These are phyloP conservation scores for Neofusicoccum cordaticola DNA, from an alignment of 2,329 filamentous ascomycete genomes.

Conservation along the genomic window DNA sequence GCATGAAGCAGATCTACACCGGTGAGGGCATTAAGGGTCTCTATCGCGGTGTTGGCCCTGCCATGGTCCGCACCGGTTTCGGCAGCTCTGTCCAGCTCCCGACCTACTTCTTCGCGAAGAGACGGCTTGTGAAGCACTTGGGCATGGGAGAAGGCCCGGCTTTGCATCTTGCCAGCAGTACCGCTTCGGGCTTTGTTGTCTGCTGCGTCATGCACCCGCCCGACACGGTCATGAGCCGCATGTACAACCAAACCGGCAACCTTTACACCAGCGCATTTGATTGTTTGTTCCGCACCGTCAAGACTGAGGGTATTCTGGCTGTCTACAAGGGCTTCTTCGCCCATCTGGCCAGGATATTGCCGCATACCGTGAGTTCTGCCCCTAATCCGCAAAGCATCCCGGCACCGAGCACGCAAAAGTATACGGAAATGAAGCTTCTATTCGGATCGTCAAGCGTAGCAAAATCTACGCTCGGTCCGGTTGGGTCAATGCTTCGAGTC, in stretches of 20 bases:
- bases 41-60: slow-evolving; percentile 86
- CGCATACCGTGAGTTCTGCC: slow-evolving; percentile 66
- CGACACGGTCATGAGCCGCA: slow-evolving; percentile 97
- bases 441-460: not conserved
- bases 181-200: slow-evolving; percentile 89
- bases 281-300: slow-evolving; percentile 85
- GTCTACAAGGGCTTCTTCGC: slow-evolving; percentile 98
- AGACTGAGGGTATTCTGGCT: slow-evolving; percentile 84
- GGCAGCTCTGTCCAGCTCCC: slow-evolving; percentile 94
- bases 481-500: not conserved
- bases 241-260: slow-evolving; percentile 98
- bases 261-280: slow-evolving; percentile 93
- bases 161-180: slow-evolving; percentile 83
- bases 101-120: slow-evolving; percentile 97
- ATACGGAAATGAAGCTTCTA: not conserved
- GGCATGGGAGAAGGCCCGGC: slow-evolving; percentile 89
- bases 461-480: not conserved
- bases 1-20: slow-evolving; percentile 73
- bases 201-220: slow-evolving; percentile 98
- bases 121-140: slow-evolving; percentile 74
- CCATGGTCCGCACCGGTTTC: slow-evolving; percentile 94
- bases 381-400: not conserved
- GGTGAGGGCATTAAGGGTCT: slow-evolving; percentile 76
- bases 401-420: not conserved
- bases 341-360: slow-evolving; percentile 88